phyloP scores from a whole-genome alignment of 2,329 filamentous ascomycete species.

The Beauveria sp. region DNA sequence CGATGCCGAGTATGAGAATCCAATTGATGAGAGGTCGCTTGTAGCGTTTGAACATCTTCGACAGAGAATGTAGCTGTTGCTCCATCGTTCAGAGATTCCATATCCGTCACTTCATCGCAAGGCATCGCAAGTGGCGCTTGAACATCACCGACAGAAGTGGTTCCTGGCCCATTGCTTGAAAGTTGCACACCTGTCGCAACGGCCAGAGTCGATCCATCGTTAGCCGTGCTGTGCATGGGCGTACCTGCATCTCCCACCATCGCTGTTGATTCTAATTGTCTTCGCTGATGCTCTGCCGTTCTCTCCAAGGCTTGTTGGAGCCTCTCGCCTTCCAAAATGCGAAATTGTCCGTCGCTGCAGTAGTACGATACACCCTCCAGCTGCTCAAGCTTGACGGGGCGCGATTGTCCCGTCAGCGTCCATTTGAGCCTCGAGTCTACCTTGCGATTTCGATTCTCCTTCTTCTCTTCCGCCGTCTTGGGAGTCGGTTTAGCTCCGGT shows the following conservation, averaged over 20 bases:
- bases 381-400: not conserved
- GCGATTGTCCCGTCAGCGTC: not conserved
- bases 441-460: not conserved
- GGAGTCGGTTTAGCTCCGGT: not conserved
- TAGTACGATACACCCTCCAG: not conserved
- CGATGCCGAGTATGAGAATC: not conserved
- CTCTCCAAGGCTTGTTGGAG: constrained; percentile 1
- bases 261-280: not conserved
- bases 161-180: not conserved
- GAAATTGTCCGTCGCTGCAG: constrained; percentile 6
- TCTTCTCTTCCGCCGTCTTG: constrained; percentile 8
- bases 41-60: not conserved
- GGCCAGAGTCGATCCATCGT: not conserved
- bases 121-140: too few species aligned
- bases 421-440: not conserved
- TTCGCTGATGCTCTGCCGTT: not conserved
- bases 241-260: not conserved
- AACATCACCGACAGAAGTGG: too few species aligned
- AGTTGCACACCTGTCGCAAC: not conserved
- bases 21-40: not conserved
- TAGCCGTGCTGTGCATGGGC: not conserved
- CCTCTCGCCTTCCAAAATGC: not conserved
- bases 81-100: too few species aligned
- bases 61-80: not conserved
- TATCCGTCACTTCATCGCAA: too few species aligned